A percentile compares a stretch with the other conserved stretches of the same genome.
These are phyloP conservation scores for Trichoderma citrinoviride DNA, from an alignment of 2,329 filamentous ascomycete species.

Conservation along the genomic window DNA sequence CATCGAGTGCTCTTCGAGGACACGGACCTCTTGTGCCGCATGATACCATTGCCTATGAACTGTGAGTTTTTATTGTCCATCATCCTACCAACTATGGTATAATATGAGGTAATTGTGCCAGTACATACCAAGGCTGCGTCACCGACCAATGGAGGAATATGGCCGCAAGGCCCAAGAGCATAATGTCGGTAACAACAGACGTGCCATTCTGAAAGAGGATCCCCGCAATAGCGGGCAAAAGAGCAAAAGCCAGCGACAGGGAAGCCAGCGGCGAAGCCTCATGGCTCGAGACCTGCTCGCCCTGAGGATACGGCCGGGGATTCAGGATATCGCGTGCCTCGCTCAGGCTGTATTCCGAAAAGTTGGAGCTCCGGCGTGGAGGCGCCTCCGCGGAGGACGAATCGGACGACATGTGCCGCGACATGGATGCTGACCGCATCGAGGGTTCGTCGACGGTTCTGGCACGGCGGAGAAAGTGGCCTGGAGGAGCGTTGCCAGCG, in stretches of 20 bases:
- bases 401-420: slow-evolving; percentile 29
- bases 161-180: slow-evolving; percentile 74
- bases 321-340: slow-evolving; percentile 69
- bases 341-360: slow-evolving; percentile 72
- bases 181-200: slow-evolving; percentile 78
- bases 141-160: slow-evolving; percentile 93
- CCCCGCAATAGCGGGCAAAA: slow-evolving; percentile 82
- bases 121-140: slow-evolving; percentile 75
- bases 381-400: slow-evolving; percentile 31
- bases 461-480: slow-evolving; percentile 43
- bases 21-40: slow-evolving; percentile 62
- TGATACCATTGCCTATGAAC: slow-evolving; percentile 67
- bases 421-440: slow-evolving; percentile 25
- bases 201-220: slow-evolving; percentile 82
- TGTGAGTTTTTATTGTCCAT: not conserved
- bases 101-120: not conserved
- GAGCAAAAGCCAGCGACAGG: slow-evolving; percentile 76
- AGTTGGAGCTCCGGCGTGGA: slow-evolving; percentile 69
- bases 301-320: slow-evolving; percentile 38
- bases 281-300: slow-evolving; percentile 39
- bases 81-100: not conserved
- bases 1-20: slow-evolving; percentile 46
- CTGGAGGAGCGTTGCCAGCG: slow-evolving; percentile 25
- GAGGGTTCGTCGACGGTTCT: slow-evolving; percentile 40
- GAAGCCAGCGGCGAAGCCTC: slow-evolving; percentile 72